Evolutionary conservation across 108 stramenopile genomes (phyloP), one percentile per base, ranked within the genome.

Genomic region (Mediolabrus comicus): DNA sequence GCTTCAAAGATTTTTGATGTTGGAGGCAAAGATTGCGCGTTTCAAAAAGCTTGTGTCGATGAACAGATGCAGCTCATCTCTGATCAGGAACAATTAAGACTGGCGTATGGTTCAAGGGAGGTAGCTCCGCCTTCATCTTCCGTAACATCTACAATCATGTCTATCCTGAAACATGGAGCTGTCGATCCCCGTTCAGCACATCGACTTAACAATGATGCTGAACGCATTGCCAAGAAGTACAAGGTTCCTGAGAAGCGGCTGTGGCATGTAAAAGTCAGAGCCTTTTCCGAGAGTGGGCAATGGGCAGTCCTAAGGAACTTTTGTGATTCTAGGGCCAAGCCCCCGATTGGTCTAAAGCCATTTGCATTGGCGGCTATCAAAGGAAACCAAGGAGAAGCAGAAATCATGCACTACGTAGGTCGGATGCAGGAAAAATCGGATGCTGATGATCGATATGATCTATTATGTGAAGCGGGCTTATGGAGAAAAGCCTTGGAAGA

Each of bases 191-290:
- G 90, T 26, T 87, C 91, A 54, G 66, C 87, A 16, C 81, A 91
- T 59, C 75, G 82, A 19, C 72, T 94, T 12, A 76, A 90, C 54
- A 61, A 69, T 3, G 95, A 94, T 66, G 87, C 84, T 13, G 90
- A 91, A 28, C 90, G 90, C 52, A 55, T 96, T 54, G 89, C 90
- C 0, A 94, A 91, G 75, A 91, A 90, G 65, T 94, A 88, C 78
- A 82, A 90, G 30, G 77, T 96, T 26, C 74, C 95, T n/a, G 95
- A 96, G 12, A 92, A 92, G 56, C 69, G 88, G 56, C 43, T 89
- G 27, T 96, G 89, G 89, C 75, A 90, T 68, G 79, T 87, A 24
- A 91, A 93, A 62, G 86, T 96, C n/a, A 86, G 71, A 57, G 90
- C 88, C 12, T 84, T 92, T 71, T 65, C 85, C 2, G 81, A 86